Conservation (phyloP, 2,329 filamentous ascomycete species). For the Aaosphaeria arxii region DNA sequence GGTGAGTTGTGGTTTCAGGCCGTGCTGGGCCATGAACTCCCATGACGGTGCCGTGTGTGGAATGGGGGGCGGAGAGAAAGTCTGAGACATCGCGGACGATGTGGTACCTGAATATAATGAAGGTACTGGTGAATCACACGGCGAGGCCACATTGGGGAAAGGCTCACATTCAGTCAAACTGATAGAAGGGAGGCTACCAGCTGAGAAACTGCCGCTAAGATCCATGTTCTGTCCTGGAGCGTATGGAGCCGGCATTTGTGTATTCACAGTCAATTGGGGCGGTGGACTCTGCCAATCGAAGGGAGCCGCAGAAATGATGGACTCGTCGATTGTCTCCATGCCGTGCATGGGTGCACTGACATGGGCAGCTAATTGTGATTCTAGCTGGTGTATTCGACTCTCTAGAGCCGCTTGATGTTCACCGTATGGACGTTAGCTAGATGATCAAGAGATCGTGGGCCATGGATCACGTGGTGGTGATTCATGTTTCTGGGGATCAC, state of each 20-base stretch:
- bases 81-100: constrained; percentile 13
- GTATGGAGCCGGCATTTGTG: constrained; percentile 22
- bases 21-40: constrained; percentile 32
- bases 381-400: constrained; percentile 36
- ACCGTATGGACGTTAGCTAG: constrained; percentile 8
- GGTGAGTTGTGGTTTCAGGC: constrained; percentile 16
- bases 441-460: constrained; percentile 8
- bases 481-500: constrained; percentile 8
- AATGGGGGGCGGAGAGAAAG: constrained; percentile 19
- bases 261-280: constrained; percentile 22
- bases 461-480: constrained; percentile 18
- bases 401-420: constrained; percentile 36
- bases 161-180: constrained; percentile 37
- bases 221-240: constrained; percentile 18
- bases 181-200: constrained; percentile 26
- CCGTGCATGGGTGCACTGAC: constrained; percentile 35
- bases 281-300: constrained; percentile 30
- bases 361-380: constrained; percentile 33
- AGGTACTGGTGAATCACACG: constrained; percentile 32
- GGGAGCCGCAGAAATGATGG: constrained; percentile 23
- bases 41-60: constrained; percentile 32
- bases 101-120: constrained; percentile 37
- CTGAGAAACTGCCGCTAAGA: constrained; percentile 18
- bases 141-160: constrained; percentile 23
- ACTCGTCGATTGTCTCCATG: constrained; percentile 28